These are phyloP conservation scores for Phycomyces nitens DNA, from an alignment of 192 early-diverging fungal species.

Conservation along the genomic window DNA sequence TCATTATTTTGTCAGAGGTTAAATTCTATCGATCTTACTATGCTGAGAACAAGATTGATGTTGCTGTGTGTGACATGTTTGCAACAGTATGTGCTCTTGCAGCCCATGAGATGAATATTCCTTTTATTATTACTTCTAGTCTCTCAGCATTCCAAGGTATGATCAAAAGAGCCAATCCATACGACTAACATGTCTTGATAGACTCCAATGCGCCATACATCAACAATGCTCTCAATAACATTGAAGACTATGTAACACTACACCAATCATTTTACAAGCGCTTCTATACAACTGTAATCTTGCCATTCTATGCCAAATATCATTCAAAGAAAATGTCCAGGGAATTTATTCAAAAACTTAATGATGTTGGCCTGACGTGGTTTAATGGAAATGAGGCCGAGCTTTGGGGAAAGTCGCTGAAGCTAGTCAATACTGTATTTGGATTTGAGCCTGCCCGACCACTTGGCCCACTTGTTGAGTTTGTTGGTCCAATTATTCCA, in stretches of 20 bases:
- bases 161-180: too few species aligned
- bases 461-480: conserved; percentile 22
- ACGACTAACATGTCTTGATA: too few species aligned
- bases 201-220: conserved; percentile 18
- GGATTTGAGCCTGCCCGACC: conserved; percentile 25
- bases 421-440: conserved; percentile 28
- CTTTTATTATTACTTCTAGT: conserved; percentile 23
- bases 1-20: neutral
- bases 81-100: conserved; percentile 13
- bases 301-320: neutral
- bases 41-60: neutral
- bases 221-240: neutral
- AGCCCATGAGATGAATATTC: conserved; percentile 10
- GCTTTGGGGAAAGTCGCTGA: conserved; percentile 14
- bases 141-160: conserved; percentile 16
- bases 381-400: neutral
- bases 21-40: neutral
- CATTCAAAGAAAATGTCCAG: neutral
- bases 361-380: neutral
- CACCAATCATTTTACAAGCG: neutral
- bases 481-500: conserved; percentile 35
- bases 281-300: conserved; percentile 4
- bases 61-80: conserved; percentile 27
- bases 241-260: neutral
- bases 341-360: neutral